These are phyloP conservation scores for Dactylellina haptotyla DNA, from an alignment of 2,329 filamentous ascomycete genomes.

Conservation along the genomic window DNA sequence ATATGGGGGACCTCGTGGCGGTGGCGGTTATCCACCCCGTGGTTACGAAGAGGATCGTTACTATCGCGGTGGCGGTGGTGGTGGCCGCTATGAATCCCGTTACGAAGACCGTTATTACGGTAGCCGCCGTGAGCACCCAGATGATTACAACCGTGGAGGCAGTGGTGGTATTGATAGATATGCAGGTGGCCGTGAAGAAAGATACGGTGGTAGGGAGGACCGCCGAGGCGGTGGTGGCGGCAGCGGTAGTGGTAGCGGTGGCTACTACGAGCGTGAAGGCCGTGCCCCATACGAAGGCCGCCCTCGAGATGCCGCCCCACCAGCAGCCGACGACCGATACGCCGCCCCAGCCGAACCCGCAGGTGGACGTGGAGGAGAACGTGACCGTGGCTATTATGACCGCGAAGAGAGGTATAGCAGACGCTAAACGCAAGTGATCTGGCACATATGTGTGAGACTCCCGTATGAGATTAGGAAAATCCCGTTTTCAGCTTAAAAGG, in stretches of 20 bases:
- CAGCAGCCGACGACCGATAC: slow-evolving; percentile 57
- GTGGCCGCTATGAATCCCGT: slow-evolving; percentile 66
- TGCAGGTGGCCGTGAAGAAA: slow-evolving; percentile 62
- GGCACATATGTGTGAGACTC: slow-evolving; percentile 50
- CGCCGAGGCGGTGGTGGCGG: slow-evolving; percentile 59
- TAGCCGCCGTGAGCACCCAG: slow-evolving; percentile 46
- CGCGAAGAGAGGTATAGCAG: slow-evolving; percentile 57
- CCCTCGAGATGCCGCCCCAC: slow-evolving; percentile 60
- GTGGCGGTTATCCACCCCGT: slow-evolving; percentile 61
- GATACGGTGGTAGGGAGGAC: slow-evolving; percentile 61
- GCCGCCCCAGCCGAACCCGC: slow-evolving; percentile 58
- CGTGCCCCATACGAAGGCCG: slow-evolving; percentile 57
- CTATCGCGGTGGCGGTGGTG: slow-evolving; percentile 62
- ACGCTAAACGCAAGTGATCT: slow-evolving; percentile 51
- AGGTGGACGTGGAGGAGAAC: slow-evolving; percentile 60
- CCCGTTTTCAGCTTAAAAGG: not conserved
- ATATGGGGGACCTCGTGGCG: slow-evolving; percentile 64
- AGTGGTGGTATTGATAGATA: slow-evolving; percentile 67
- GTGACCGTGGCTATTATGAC: slow-evolving; percentile 64
- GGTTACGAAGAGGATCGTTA: slow-evolving; percentile 64
- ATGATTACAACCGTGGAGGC: slow-evolving; percentile 57
- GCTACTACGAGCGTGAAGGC: slow-evolving; percentile 68
- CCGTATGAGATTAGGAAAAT: slow-evolving; percentile 38
- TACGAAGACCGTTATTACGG: slow-evolving; percentile 68
- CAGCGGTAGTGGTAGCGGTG: slow-evolving; percentile 61